Percentiles rank a stretch among this genome's conserved stretches.
Conservation (phyloP, 495 filamentous ascomycete species). For the Penicillium ucsense region DNA sequence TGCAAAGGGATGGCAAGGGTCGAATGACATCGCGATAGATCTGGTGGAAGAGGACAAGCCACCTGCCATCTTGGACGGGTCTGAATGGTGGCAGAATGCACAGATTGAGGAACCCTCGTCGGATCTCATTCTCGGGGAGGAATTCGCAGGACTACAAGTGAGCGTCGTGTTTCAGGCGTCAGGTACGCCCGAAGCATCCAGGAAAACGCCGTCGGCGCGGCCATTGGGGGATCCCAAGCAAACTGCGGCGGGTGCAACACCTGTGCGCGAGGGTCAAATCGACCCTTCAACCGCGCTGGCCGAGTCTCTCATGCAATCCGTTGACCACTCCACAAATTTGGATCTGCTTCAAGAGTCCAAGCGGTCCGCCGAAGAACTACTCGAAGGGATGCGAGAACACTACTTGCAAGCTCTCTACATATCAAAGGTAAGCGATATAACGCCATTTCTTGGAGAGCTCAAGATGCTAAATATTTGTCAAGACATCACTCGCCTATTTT, state of each 20-base stretch:
- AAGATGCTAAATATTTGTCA: conserved; percentile 3
- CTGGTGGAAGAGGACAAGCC: conserved; percentile 22
- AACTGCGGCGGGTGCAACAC: conserved; percentile 8
- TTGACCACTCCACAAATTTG: conserved; percentile 7
- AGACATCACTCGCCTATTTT: conserved; percentile 92
- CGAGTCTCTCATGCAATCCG: conserved; percentile 10
- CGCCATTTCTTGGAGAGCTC: not conserved
- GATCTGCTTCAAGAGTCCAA: conserved; percentile 14
- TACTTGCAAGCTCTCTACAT: conserved; percentile 87
- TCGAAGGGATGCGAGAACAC: conserved; percentile 60
- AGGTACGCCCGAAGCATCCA: not conserved
- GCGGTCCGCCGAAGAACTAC: conserved; percentile 52
- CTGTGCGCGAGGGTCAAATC: not conserved
- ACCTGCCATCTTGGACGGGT: conserved; percentile 1
- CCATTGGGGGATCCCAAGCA: conserved; percentile 11
- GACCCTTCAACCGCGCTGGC: conserved; percentile 2
- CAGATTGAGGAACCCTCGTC: conserved; percentile 26
- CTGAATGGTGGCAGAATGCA: conserved; percentile 32
- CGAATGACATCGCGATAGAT: conserved; percentile 28
- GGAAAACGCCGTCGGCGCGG: conserved; percentile 15
- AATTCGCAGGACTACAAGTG: conserved; percentile 20
- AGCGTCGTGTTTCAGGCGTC: conserved; percentile 23
- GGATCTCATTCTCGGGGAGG: conserved; percentile 12
- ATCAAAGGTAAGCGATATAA: conserved; percentile 53
- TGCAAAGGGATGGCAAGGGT: conserved; percentile 27